Conservation (phyloP, 164 flowering plant species). For the Chimonanthus praecox region DNA sequence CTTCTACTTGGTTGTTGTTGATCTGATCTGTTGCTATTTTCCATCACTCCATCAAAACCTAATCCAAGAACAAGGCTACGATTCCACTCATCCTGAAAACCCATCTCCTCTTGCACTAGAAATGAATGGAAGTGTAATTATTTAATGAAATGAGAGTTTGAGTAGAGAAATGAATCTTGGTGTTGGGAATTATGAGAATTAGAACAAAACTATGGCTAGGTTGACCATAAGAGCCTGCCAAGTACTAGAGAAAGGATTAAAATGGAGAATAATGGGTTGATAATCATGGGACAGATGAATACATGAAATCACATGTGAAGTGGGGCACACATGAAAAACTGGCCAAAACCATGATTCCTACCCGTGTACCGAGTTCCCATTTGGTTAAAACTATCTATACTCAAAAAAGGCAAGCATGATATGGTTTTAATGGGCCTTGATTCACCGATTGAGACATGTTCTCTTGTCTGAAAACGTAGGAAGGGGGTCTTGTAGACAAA, state of each 20-base stretch:
- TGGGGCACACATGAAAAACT: constrained; percentile 14
- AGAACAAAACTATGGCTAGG: constrained; percentile 30
- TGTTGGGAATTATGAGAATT: constrained; percentile 19
- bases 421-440: background rate
- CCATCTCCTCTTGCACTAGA: constrained; percentile 27
- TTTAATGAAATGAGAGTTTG: constrained; percentile 32
- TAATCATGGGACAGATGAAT: background rate
- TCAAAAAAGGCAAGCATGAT: constrained; percentile 13
- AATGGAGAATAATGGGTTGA: background rate
- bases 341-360: constrained; percentile 16
- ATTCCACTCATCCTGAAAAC: constrained; percentile 39
- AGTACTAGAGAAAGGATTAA: background rate
- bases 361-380: constrained; percentile 11
- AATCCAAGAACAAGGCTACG: constrained; percentile 54
- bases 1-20: constrained; percentile 9
- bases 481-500: no score
- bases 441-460: background rate
- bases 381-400: background rate
- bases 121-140: constrained; percentile 34
- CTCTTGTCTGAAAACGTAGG: no score
- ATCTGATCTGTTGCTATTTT: background rate
- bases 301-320: constrained; percentile 21
- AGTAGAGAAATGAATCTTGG: constrained; percentile 31
- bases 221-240: constrained; percentile 36
- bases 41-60: constrained; percentile 14